Evolutionary conservation across 108 stramenopile genomes (phyloP).

Genomic region (Pseudonitzschia pungens): DNA sequence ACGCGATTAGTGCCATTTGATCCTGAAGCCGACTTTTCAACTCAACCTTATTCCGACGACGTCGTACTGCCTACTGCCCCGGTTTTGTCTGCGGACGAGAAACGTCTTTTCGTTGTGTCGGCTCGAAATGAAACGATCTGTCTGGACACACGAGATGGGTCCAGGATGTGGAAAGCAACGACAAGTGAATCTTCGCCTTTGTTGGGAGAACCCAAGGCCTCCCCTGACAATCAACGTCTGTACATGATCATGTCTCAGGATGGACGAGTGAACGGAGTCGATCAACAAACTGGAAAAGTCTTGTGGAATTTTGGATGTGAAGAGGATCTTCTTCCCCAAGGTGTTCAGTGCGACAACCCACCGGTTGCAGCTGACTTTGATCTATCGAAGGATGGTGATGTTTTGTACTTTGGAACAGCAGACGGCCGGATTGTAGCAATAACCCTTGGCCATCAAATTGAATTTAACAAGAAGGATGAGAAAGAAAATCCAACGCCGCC

Average conservation of each 20-base stretch:
- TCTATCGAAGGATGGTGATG: constrained; percentile 24
- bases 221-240: constrained; percentile 27
- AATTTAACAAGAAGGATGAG: not conserved
- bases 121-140: constrained; percentile 13
- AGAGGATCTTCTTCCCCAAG: not conserved
- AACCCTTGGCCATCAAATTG: constrained; percentile 17
- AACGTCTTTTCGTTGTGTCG: constrained; percentile 22
- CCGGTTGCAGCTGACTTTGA: constrained; percentile 25
- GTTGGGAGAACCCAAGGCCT: constrained; percentile 16
- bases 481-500: not conserved
- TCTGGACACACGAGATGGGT: constrained; percentile 18
- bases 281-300: constrained; percentile 13
- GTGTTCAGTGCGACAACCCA: constrained; percentile 23
- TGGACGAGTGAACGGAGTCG: constrained; percentile 20
- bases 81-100: constrained; percentile 29
- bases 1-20: not conserved
- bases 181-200: constrained; percentile 22
- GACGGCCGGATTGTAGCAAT: constrained; percentile 27
- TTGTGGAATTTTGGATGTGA: constrained; percentile 29
- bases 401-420: constrained; percentile 25
- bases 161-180: constrained; percentile 16
- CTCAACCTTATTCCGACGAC: not conserved
- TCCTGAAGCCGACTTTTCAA: not conserved
- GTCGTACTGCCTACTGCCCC: constrained; percentile 20
- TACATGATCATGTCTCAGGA: constrained; percentile 30